Base-by-base conservation (phyloP, 768 basidiomycete species). In the Boletus reticuloceps region DNA sequence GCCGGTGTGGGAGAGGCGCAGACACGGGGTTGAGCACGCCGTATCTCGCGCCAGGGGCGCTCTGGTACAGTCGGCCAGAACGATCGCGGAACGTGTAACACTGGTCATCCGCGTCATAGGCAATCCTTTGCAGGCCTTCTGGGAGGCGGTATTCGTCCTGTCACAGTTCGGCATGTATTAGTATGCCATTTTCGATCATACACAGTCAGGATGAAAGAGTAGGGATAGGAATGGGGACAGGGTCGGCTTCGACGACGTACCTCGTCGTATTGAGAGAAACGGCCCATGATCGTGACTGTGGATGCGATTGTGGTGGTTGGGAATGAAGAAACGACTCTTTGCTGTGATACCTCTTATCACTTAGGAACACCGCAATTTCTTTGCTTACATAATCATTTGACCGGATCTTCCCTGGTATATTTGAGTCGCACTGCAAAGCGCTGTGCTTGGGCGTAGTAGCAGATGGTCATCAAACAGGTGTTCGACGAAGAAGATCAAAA, bases 31-130 rank as follows among this genome's bases (percentile, higher is more conserved):
- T 74, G 44, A 84, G 66, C 1, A 63, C 58, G 10, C 82, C 82
- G 48, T 80, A 82, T 20, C 71, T 60, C 34, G 68, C 69, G n/a
- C 77, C 77, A 1, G 80, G 76, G 27, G 72, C 72, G 29, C 77
- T 74, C 45, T 72, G 63, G 64, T 82, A 84, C 5, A 77, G 60
- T 14, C 66, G 68, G 1, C 82, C 82, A 5, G 74, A 62, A 3
- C 58, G 56, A 52, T 84, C 82, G 32, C 71, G 64, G 47, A 83
- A 84, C 5, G 74, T 78, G 54, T 83, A 84, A 14, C 72, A 67
- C n/a, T 72, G 64, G 0, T 77, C 74, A 51, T 84, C 83, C 1
- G 80, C 74, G 56, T 85, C 83, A 52, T 84, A 84, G 3, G 68
- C 79, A 12, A 81, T 71, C 7, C 83, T 74, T 48, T 70, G 74